Evolutionary conservation across 441 rosid genomes (phyloP).

Genomic region (Biscutella auriculata): DNA sequence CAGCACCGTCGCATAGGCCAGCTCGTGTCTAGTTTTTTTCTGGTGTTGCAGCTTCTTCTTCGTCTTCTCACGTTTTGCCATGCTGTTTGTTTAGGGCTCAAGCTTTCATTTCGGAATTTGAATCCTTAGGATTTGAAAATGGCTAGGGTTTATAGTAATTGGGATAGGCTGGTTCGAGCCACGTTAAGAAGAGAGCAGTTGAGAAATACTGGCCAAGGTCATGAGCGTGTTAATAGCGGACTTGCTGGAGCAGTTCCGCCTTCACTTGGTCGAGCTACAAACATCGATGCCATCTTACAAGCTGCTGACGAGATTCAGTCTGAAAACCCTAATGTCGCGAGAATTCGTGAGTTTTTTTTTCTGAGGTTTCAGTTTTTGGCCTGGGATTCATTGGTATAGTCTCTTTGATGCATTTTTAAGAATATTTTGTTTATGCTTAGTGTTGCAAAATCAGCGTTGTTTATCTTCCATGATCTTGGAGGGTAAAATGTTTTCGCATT

Average conservation of each 20-base stretch:
- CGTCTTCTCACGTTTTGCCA: too few species aligned
- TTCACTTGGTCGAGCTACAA: conserved; percentile 75
- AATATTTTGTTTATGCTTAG: too few species aligned
- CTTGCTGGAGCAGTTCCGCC: conserved; percentile 88
- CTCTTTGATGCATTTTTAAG: too few species aligned
- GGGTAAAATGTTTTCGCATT: too few species aligned
- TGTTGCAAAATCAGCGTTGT: too few species aligned
- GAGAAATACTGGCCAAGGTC: conserved; percentile 47
- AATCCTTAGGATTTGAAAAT: conserved; percentile 27
- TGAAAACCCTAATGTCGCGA: conserved; percentile 68
- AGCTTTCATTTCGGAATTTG: conserved; percentile 2
- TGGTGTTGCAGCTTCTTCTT: too few species aligned
- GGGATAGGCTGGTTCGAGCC: conserved; percentile 87
- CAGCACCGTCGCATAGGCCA: too few species aligned
- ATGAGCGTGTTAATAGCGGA: conserved; percentile 51
- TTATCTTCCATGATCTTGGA: too few species aligned
- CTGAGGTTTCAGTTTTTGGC: background rate
- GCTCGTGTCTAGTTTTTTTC: too few species aligned
- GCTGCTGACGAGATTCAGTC: conserved; percentile 93
- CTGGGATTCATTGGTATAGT: too few species aligned
- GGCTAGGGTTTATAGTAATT: conserved; percentile 60
- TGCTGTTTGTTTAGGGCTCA: conserved; percentile 17
- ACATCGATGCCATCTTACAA: conserved; percentile 80
- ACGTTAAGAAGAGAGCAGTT: conserved; percentile 72
- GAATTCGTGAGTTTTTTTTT: conserved; percentile 48